phyloP scores from a whole-genome alignment of 345 rosid genomes.

The Psidium guajava region DNA sequence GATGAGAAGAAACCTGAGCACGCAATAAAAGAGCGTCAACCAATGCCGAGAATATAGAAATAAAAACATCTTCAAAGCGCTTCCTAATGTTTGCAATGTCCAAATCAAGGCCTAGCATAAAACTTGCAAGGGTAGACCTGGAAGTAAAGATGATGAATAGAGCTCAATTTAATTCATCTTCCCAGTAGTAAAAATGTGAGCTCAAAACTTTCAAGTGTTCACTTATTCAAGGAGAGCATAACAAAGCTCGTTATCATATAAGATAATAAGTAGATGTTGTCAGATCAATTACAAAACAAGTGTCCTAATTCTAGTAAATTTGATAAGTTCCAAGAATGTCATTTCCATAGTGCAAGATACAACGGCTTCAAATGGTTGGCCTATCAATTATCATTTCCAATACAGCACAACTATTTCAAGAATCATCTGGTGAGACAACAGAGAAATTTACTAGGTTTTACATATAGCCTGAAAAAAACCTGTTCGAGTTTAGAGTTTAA shows the following conservation, averaged over 20 bases:
- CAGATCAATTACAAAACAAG: background rate
- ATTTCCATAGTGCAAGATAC: background rate
- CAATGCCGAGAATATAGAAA: constrained; percentile 65
- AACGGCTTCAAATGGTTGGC: background rate
- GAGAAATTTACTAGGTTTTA: background rate
- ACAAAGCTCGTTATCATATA: background rate
- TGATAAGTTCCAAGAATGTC: background rate
- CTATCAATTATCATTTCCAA: background rate
- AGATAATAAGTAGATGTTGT: background rate
- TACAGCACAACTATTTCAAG: background rate
- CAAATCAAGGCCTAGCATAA: constrained; percentile 48
- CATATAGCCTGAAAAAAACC: background rate
- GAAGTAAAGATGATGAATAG: constrained; percentile 1
- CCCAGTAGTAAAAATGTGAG: background rate
- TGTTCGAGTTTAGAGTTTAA: background rate
- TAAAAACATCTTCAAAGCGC: constrained; percentile 47
- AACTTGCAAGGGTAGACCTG: constrained; percentile 82
- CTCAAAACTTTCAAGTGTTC: background rate
- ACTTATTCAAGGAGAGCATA: background rate
- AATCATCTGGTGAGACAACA: background rate
- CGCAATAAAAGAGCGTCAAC: constrained; percentile 77
- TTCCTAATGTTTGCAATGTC: constrained; percentile 27
- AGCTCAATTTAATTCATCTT: background rate
- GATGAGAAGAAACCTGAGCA: constrained; percentile 52
- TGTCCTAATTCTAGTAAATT: background rate